A percentile compares a stretch with the other conserved stretches of the same genome.
Conservation (phyloP, 352 stramenopile species). For the Blastocystis sp. region DNA sequence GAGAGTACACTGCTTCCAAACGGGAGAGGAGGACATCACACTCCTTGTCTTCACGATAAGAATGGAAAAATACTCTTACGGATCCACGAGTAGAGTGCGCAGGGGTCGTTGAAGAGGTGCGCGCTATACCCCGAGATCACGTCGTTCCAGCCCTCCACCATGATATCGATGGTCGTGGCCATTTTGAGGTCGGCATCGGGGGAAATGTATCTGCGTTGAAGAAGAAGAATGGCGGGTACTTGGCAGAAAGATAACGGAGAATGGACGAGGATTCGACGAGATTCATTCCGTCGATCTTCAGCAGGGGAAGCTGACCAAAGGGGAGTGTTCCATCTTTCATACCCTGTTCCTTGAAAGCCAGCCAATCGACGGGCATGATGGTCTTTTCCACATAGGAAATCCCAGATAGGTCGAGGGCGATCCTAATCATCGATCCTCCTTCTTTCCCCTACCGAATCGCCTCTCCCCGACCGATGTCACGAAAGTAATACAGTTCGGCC, state of each 20-base stretch:
- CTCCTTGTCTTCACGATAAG: not conserved
- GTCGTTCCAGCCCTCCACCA: constrained; percentile 38
- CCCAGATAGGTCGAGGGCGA: constrained; percentile 5
- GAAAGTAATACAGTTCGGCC: constrained; percentile 28
- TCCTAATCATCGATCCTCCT: not conserved
- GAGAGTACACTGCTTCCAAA: constrained; percentile 1
- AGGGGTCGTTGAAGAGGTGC: not conserved
- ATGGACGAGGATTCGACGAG: constrained; percentile 42
- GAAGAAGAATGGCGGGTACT: not conserved
- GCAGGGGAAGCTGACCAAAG: constrained; percentile 52
- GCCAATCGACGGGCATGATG: not conserved
- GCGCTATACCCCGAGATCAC: constrained; percentile 21
- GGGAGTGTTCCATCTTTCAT: constrained; percentile 5
- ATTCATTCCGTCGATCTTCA: constrained; percentile 55
- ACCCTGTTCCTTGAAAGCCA: constrained; percentile 1
- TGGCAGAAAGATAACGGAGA: constrained; percentile 46
- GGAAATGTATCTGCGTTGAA: constrained; percentile 15
- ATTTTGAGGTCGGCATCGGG: not conserved
- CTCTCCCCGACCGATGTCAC: constrained; percentile 39
- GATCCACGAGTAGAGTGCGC: not conserved
- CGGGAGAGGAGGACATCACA: constrained; percentile 2
- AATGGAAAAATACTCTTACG: not conserved
- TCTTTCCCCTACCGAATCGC: not conserved
- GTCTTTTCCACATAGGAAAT: not conserved
- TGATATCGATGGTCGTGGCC: constrained; percentile 6